Conservation (phyloP, 148 eudicot species). For the Diospyros lotus region DNA sequence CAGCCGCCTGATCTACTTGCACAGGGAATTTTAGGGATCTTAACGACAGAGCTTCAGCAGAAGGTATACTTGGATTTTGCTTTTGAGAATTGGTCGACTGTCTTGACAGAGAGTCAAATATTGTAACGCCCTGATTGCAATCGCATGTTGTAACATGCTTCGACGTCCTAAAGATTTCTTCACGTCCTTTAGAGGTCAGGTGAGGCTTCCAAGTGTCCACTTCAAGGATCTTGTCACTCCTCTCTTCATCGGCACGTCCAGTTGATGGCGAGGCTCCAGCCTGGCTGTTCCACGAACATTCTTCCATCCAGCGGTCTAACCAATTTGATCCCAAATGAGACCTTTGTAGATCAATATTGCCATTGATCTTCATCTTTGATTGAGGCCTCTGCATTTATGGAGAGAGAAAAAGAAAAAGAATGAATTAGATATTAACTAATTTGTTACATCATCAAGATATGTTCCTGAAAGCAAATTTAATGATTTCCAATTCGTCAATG, state of each 20-base stretch:
- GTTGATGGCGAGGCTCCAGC: conserved; percentile 26
- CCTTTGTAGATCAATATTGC: conserved; percentile 4
- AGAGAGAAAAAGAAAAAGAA: no score
- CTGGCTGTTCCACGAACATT: conserved; percentile 47
- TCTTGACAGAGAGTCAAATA: conserved; percentile 37
- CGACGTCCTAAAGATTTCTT: conserved; percentile 21
- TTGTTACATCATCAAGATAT: no score
- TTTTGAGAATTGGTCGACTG: conserved; percentile 35
- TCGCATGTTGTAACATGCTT: not conserved
- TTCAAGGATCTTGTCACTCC: conserved; percentile 77
- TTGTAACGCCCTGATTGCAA: conserved; percentile 35
- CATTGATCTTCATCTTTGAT: conserved; percentile 32
- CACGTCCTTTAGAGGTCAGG: conserved; percentile 22
- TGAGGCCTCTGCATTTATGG: conserved; percentile 38
- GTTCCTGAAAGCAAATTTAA: not conserved
- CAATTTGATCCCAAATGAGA: conserved; percentile 30
- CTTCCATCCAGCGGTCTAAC: conserved; percentile 70
- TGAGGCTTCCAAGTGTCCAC: conserved; percentile 83
- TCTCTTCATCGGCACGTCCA: conserved; percentile 39
- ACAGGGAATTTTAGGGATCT: conserved; percentile 41
- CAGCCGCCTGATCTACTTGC: conserved; percentile 25
- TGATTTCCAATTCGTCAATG: not conserved
- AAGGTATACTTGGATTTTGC: conserved; percentile 39
- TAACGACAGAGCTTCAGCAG: conserved; percentile 41
- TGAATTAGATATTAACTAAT: no score